Conservation (phyloP, 2,329 filamentous ascomycete genomes). For the Pseudogymnoascus sp. region DNA sequence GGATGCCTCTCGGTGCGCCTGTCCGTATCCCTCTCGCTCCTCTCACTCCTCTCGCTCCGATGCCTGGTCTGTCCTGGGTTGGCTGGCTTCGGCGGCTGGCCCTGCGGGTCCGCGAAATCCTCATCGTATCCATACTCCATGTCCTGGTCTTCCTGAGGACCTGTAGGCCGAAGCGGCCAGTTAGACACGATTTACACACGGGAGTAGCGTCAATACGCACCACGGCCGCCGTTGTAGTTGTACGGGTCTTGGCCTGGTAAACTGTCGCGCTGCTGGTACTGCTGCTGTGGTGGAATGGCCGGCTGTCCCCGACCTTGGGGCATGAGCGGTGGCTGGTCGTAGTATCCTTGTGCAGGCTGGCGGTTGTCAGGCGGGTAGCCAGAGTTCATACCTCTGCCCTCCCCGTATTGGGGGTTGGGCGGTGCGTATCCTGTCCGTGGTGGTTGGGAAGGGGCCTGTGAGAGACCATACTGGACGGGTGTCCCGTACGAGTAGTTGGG, state of each 20-base stretch:
- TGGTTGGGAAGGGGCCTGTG: background rate
- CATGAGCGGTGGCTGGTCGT: background rate
- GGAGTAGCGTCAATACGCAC: background rate
- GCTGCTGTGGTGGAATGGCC: background rate
- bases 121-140: background rate
- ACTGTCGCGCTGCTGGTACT: background rate
- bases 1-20: background rate
- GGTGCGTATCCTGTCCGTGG: background rate
- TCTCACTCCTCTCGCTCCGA: background rate
- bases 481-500: background rate
- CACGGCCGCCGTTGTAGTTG: constrained; percentile 1
- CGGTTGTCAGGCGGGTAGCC: background rate
- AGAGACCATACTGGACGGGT: background rate
- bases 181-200: background rate
- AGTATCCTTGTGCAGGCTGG: background rate
- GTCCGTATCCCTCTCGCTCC: background rate
- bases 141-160: constrained; percentile 1
- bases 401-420: background rate
- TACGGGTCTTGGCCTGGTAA: background rate
- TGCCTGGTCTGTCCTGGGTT: background rate
- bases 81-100: background rate
- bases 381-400: background rate
- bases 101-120: background rate
- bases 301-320: background rate
- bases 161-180: constrained; percentile 1